A percentile compares a stretch with the other conserved stretches of the same genome.
Conservation (phyloP, 140 eudicot species). For the Artemisia princeps region DNA sequence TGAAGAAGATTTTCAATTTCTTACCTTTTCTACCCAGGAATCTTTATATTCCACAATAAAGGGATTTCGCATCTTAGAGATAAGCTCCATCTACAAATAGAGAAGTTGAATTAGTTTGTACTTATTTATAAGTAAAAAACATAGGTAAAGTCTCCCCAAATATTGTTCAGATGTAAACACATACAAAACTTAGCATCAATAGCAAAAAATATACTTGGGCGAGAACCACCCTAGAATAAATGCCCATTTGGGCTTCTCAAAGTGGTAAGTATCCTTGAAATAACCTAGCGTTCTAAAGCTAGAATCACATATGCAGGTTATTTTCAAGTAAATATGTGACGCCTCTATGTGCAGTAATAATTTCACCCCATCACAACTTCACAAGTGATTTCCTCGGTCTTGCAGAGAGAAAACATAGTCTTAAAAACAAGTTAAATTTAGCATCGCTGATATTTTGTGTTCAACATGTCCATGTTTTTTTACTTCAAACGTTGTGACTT, state of each 20-base stretch:
- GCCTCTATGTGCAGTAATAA: no score
- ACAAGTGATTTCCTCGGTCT: no score
- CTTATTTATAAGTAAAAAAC: slow-evolving; percentile 11
- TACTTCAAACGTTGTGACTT: no score
- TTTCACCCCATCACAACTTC: no score
- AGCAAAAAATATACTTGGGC: slow-evolving; percentile 5
- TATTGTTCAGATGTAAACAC: slow-evolving; percentile 12
- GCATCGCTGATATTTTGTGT: no score
- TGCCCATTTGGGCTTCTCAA: neutral
- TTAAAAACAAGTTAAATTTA: no score
- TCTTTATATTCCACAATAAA: slow-evolving; percentile 93
- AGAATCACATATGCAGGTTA: no score
- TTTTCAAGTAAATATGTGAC: no score
- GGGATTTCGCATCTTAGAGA: slow-evolving; percentile 79
- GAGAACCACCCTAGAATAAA: slow-evolving; percentile 3
- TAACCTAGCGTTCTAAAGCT: no score
- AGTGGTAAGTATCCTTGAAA: no score
- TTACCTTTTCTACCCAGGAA: slow-evolving; percentile 97
- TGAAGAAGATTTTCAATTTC: neutral
- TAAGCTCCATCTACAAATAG: slow-evolving; percentile 79
- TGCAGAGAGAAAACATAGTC: no score
- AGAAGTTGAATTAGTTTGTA: slow-evolving; percentile 20
- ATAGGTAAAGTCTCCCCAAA: slow-evolving; percentile 2
- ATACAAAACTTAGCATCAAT: slow-evolving; percentile 10
- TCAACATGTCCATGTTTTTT: no score